Conservation (phyloP, 441 rosid genomes). For the Erysimum cheiri region DNA sequence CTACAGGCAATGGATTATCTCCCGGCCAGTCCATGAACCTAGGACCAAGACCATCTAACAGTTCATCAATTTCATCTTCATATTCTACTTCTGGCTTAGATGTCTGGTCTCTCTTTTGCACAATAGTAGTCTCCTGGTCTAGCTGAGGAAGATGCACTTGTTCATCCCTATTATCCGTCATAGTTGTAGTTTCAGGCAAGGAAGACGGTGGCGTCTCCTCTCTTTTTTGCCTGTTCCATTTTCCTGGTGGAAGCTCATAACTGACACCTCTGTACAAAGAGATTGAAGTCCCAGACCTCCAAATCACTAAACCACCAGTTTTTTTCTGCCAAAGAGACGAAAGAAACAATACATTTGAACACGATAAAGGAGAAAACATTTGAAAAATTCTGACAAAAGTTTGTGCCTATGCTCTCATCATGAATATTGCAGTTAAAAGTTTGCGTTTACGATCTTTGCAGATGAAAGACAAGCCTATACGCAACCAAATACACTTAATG, state of each 20-base stretch:
- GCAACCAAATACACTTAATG: conserved; percentile 11
- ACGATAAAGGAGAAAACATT: conserved; percentile 1
- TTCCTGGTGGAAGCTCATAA: conserved; percentile 72
- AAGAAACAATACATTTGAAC: background rate
- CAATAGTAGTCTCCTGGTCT: conserved; percentile 43
- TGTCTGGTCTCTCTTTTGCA: conserved; percentile 45
- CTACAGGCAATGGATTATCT: conserved; percentile 81
- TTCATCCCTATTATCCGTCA: conserved; percentile 28
- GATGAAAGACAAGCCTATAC: conserved; percentile 23
- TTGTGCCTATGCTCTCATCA: background rate
- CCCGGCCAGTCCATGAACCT: conserved; percentile 88
- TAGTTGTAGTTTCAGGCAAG: conserved; percentile 29
- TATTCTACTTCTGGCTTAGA: conserved; percentile 55
- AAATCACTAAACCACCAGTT: conserved; percentile 94
- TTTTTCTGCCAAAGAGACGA: conserved; percentile 59
- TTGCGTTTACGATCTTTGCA: background rate
- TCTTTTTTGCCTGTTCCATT: conserved; percentile 54
- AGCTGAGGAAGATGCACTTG: conserved; percentile 43
- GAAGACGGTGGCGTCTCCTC: conserved; percentile 36
- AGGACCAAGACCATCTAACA: conserved; percentile 83
- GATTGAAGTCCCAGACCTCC: conserved; percentile 89
- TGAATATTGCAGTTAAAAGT: background rate
- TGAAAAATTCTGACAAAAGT: background rate
- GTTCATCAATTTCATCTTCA: conserved; percentile 74
- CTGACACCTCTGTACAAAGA: conserved; percentile 90